Conservation (phyloP, 441 rosid species). For the Pelargonium australe region DNA sequence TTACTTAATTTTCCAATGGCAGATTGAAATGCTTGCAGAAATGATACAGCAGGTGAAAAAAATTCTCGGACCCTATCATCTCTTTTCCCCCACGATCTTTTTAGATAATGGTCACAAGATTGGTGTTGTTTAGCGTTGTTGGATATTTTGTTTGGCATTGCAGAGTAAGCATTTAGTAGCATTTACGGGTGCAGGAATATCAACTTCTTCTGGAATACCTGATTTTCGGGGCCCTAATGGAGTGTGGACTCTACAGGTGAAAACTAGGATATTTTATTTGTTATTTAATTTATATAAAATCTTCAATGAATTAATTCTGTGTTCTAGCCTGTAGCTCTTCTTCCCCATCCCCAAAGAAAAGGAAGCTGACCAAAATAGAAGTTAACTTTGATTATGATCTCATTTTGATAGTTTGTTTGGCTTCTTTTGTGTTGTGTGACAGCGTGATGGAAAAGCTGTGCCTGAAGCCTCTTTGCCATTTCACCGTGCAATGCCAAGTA, state of each 20-base stretch:
- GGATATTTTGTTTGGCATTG: not conserved
- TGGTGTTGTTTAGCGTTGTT: not conserved
- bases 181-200: conserved; percentile 2
- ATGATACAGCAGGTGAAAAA: conserved; percentile 16
- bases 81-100: not conserved
- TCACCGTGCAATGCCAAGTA: conserved; percentile 1
- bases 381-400: not conserved
- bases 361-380: not conserved
- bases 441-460: not conserved
- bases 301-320: not conserved
- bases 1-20: not conserved
- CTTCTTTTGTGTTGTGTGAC: not conserved
- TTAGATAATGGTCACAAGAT: not conserved
- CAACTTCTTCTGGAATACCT: not conserved
- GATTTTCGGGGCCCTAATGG: not conserved
- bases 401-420: not conserved
- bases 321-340: not conserved
- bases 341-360: not conserved
- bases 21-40: conserved; percentile 18
- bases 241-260: conserved; percentile 4
- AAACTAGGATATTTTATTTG: not conserved
- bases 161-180: not conserved
- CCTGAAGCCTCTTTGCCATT: conserved; percentile 1
- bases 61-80: not conserved
- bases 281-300: not conserved